Evolutionary conservation across 257 asterid genomes (phyloP), one percentile per base, ranked within the genome.

Genomic region (Gardenia jasminoides): DNA sequence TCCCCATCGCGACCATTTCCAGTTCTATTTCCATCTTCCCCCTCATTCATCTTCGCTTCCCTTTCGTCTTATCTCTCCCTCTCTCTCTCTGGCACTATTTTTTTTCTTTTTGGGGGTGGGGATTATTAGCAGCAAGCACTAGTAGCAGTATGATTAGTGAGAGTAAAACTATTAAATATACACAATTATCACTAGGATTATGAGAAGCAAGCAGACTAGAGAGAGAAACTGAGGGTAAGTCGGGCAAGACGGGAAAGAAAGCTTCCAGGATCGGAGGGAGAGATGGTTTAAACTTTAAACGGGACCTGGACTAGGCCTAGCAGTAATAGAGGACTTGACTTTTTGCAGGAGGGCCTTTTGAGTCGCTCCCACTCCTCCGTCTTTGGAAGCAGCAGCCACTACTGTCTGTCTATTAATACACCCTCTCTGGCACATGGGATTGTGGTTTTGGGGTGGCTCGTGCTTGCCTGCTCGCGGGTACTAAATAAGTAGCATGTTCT

Each of bases 1-100:
- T 64, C 78, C 16, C 83, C 68, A 74, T 70, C 85, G 28, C 80
- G 50, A 56, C 70, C 26, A 16, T 58, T 19, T 16, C 67, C 67
- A 61, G 0, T 10, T 39, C 75, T 64, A 33, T 74, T 67, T 19
- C 52, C 52, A 30, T 75, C 66, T 24, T 52, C 80, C n/a, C 52
- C 44, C 54, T 80, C 80, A 17, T 67, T 43, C n/a, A 47, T 74
- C 58, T 67, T 76, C 66, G 68, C 78, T 19, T 31, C 52, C 72
- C 62, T 81, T 70, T 72, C 64, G 39, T 0, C 67, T 59, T 31
- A 20, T 46, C 31, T 43, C 7, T 52, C 73, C 26, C 5, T 17
- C 28, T 15, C 33, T 61, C 1, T n/a, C 11, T n/a, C 8, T 61
- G 67, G 15, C 33, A 61, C 33, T 26, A 7, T n/a, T n/a, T n/a